These are phyloP conservation scores for Neofusicoccum cordaticola DNA, from an alignment of 2,329 filamentous ascomycete species.

Conservation along the genomic window DNA sequence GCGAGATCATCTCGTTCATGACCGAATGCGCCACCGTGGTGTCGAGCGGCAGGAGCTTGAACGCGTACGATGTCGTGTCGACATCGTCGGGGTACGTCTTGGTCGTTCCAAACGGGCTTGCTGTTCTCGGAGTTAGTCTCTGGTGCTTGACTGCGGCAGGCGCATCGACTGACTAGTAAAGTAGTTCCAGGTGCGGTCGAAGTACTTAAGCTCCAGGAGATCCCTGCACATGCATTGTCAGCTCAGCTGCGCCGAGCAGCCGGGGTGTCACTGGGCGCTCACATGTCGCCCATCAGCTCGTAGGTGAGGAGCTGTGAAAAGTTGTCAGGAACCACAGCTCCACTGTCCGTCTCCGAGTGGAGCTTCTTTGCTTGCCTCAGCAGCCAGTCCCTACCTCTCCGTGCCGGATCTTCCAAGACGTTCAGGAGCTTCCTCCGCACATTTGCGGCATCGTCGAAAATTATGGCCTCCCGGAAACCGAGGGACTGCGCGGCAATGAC, in stretches of 20 bases:
- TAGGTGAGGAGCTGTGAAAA: slow-evolving; percentile 31
- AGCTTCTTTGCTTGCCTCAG: slow-evolving; percentile 21
- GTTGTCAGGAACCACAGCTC: slow-evolving; percentile 26
- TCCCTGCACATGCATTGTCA: neutral
- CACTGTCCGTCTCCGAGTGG: slow-evolving; percentile 23
- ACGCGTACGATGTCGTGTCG: slow-evolving; percentile 34
- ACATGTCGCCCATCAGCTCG: slow-evolving; percentile 24
- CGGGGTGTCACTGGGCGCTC: neutral
- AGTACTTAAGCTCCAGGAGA: slow-evolving; percentile 12
- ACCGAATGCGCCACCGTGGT: neutral
- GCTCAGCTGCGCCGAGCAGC: neutral
- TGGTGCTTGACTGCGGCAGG: neutral
- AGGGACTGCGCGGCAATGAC: slow-evolving; percentile 25
- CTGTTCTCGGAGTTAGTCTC: neutral
- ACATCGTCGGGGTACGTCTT: slow-evolving; percentile 33
- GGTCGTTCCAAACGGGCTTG: slow-evolving; percentile 17
- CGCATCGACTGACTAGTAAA: slow-evolving; percentile 22
- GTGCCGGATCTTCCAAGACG: slow-evolving; percentile 24
- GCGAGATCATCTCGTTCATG: slow-evolving; percentile 2
- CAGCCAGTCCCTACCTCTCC: slow-evolving; percentile 24
- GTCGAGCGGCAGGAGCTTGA: slow-evolving; percentile 25
- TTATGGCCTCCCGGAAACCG: slow-evolving; percentile 29
- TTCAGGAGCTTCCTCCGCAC: slow-evolving; percentile 21
- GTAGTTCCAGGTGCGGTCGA: slow-evolving; percentile 28
- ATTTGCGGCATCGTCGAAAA: slow-evolving; percentile 21